Conservation (phyloP, 305 asterid genomes). For the Solanum hybrid region DNA sequence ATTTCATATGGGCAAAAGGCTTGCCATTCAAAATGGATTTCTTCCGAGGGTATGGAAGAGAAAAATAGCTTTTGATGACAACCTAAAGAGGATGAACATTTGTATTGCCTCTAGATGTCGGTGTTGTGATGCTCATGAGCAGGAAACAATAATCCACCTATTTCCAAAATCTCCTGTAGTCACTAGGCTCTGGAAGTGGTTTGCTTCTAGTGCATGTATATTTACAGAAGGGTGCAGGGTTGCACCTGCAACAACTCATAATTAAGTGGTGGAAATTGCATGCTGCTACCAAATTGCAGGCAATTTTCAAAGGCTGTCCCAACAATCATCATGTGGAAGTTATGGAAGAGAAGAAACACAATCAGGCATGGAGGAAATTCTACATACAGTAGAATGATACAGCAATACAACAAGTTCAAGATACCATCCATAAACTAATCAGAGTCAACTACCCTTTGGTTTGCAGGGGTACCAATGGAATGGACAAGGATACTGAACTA, state of each 20-base stretch:
- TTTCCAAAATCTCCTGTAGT: background rate
- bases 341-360: background rate
- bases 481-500: background rate
- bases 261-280: background rate
- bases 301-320: background rate
- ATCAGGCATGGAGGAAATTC: background rate
- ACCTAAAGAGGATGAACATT: background rate
- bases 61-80: background rate
- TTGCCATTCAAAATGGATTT: background rate
- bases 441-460: background rate
- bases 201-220: background rate
- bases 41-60: background rate
- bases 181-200: background rate
- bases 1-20: background rate
- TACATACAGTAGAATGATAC: background rate
- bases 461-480: background rate
- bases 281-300: background rate
- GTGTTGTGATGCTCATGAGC: background rate
- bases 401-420: background rate
- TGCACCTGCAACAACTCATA: background rate
- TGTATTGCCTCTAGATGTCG: background rate
- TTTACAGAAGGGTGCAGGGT: background rate
- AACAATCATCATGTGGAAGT: background rate
- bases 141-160: background rate
- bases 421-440: background rate